These are phyloP conservation scores for Rostrohypoxylon terebratum DNA, from an alignment of 495 filamentous ascomycete genomes.

Conservation along the genomic window DNA sequence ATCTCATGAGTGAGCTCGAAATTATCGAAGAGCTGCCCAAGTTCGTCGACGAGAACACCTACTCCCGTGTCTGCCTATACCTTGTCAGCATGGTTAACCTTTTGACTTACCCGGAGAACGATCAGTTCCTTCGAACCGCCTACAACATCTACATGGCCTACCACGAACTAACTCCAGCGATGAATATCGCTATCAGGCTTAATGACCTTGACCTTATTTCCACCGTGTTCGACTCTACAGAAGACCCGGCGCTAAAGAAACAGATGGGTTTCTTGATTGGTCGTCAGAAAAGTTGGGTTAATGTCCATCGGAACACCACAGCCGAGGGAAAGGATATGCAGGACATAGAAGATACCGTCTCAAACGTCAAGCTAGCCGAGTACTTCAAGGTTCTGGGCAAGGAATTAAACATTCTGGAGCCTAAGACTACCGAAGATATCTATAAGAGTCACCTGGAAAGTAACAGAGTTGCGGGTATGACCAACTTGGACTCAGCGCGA, in stretches of 20 bases:
- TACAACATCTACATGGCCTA: slow-evolving; percentile 93
- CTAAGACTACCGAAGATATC: slow-evolving; percentile 97
- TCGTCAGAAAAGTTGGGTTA: slow-evolving; percentile 88
- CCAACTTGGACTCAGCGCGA: slow-evolving; percentile 92
- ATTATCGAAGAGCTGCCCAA: slow-evolving; percentile 93
- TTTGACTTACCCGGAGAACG: slow-evolving; percentile 96
- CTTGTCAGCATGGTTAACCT: slow-evolving; percentile 99
- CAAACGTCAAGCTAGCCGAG: slow-evolving; percentile 86
- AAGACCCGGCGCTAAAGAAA: slow-evolving; percentile 85
- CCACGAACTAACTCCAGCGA: slow-evolving; percentile 90
- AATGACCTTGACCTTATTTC: slow-evolving; percentile 86
- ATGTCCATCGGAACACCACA: slow-evolving; percentile 65
- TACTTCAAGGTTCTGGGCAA: slow-evolving; percentile 95
- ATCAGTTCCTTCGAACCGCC: slow-evolving; percentile 89
- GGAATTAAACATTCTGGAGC: slow-evolving; percentile 95
- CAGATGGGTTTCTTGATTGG: slow-evolving; percentile 95
- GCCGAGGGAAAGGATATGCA: slow-evolving; percentile 67
- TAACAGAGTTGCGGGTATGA: slow-evolving; percentile 88
- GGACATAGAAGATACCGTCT: slow-evolving; percentile 82
- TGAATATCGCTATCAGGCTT: slow-evolving; percentile 91
- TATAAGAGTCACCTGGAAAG: slow-evolving; percentile 99
- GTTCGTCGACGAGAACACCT: slow-evolving; percentile 94
- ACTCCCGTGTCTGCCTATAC: slow-evolving; percentile 91
- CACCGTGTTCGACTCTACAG: slow-evolving; percentile 79
- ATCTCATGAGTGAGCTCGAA: slow-evolving; percentile 95